phyloP scores from a whole-genome alignment of 441 rosid species.

The Erodium trifolium region DNA sequence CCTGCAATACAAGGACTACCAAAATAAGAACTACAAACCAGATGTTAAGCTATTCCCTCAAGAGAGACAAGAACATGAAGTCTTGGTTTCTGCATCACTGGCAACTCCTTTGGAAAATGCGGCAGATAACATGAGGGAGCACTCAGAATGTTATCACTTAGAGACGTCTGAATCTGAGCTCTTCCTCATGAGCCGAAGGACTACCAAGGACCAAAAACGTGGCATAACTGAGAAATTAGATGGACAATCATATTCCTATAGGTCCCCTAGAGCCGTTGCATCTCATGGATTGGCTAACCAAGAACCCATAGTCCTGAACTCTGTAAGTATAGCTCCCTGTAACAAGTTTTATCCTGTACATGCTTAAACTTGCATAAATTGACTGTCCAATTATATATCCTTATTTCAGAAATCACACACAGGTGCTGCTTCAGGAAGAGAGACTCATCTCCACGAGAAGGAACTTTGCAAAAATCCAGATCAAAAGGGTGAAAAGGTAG shows the following conservation, averaged over 20 bases:
- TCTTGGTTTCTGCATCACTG: conserved; percentile 26
- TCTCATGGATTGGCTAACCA: conserved; percentile 21
- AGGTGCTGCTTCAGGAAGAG: conserved; percentile 26
- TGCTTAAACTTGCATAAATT: conserved; percentile 17
- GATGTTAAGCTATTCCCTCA: conserved; percentile 18
- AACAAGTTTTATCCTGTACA: background rate
- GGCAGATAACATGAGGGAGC: conserved; percentile 20
- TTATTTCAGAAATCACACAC: conserved; percentile 29
- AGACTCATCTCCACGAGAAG: conserved; percentile 23
- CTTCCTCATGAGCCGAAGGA: conserved; percentile 25
- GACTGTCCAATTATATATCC: conserved; percentile 12
- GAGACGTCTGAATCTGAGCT: conserved; percentile 21
- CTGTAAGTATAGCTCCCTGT: conserved; percentile 34
- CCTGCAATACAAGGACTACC: conserved; percentile 18
- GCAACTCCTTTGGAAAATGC: conserved; percentile 23
- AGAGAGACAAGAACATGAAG: conserved; percentile 31
- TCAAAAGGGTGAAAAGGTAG: conserved; percentile 21
- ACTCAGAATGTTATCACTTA: conserved; percentile 23
- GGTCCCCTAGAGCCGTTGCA: conserved; percentile 19
- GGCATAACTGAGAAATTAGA: conserved; percentile 18
- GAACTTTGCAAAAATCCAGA: conserved; percentile 21
- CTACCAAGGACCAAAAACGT: conserved; percentile 19
- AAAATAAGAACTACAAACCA: conserved; percentile 23
- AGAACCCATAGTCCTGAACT: conserved; percentile 22
- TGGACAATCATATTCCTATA: conserved; percentile 22